Conservation (phyloP, 805 yeast species). For the Naumovozyma castellii region DNA sequence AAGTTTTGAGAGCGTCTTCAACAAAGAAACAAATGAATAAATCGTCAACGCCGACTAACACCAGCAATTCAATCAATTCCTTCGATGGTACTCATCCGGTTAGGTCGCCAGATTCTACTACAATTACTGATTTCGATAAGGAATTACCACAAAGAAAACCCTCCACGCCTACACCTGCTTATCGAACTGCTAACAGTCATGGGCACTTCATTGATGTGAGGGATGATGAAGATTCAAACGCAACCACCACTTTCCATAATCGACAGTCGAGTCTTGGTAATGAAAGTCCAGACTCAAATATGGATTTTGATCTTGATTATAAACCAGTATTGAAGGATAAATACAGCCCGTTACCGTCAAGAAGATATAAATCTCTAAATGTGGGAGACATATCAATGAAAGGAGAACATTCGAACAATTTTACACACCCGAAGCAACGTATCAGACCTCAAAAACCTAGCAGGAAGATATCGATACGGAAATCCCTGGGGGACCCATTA, state of each 20-base stretch:
- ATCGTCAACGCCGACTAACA: not conserved
- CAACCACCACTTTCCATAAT: not conserved
- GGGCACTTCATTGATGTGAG: too few species aligned
- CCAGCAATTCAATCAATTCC: too few species aligned
- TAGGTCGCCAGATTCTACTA: not conserved
- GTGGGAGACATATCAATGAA: not conserved
- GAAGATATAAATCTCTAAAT: not conserved
- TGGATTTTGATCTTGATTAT: not conserved
- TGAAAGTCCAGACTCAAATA: not conserved
- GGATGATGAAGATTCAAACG: too few species aligned
- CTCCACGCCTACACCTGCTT: not conserved
- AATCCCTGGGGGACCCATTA: slow-evolving; percentile 31
- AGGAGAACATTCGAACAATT: not conserved
- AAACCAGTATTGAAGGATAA: not conserved
- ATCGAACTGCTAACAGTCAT: not conserved
- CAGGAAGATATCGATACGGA: slow-evolving; percentile 6
- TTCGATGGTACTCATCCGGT: not conserved
- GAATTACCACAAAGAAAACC: not conserved
- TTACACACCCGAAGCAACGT: too few species aligned
- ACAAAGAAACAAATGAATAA: not conserved
- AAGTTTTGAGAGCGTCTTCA: not conserved
- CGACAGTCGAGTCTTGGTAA: not conserved
- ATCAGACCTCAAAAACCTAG: slow-evolving; percentile 1
- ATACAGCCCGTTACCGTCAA: not conserved
- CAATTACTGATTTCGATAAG: not conserved